Evolutionary conservation across 2,329 filamentous ascomycete genomes (phyloP).

Genomic region (Nectriaceae sp.): DNA sequence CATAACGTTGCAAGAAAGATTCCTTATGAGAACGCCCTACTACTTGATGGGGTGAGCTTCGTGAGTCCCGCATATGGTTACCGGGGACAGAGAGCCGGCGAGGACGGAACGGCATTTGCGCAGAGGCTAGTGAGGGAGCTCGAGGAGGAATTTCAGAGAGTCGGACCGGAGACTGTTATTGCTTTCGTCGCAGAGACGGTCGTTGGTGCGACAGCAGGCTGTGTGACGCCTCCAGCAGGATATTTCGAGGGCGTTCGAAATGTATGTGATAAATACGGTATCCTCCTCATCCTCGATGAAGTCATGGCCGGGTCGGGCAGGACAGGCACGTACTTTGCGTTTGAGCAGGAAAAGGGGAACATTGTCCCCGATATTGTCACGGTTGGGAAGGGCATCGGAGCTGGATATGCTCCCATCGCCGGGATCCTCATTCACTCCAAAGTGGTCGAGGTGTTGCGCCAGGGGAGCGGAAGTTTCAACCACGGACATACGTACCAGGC

Average conservation of each 20-base stretch:
- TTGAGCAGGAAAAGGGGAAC: constrained; percentile 50
- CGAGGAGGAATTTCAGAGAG: constrained; percentile 43
- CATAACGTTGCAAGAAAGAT: constrained; percentile 11
- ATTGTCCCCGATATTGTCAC: constrained; percentile 56
- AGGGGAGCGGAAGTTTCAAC: constrained; percentile 39
- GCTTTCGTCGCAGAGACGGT: constrained; percentile 39
- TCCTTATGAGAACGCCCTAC: constrained; percentile 16
- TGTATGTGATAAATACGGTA: constrained; percentile 54
- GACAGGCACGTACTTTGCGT: constrained; percentile 60
- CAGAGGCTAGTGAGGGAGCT: constrained; percentile 34
- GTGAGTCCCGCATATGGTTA: constrained; percentile 15
- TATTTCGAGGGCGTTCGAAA: constrained; percentile 52
- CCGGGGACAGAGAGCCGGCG: constrained; percentile 5
- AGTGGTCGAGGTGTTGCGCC: constrained; percentile 12
- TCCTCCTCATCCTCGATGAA: constrained; percentile 53
- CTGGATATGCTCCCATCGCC: constrained; percentile 57
- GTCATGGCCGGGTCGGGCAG: constrained; percentile 69
- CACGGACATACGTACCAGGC: constrained; percentile 59
- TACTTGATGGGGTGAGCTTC: constrained; percentile 21
- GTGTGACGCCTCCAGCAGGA: constrained; percentile 48
- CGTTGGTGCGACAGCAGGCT: constrained; percentile 49
- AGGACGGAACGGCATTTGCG: constrained; percentile 10
- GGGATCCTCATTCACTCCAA: constrained; percentile 51
- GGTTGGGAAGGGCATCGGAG: constrained; percentile 61
- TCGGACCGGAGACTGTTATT: constrained; percentile 51